phyloP scores from a whole-genome alignment of 352 stramenopile species.

The Blastocystis sp. region DNA sequence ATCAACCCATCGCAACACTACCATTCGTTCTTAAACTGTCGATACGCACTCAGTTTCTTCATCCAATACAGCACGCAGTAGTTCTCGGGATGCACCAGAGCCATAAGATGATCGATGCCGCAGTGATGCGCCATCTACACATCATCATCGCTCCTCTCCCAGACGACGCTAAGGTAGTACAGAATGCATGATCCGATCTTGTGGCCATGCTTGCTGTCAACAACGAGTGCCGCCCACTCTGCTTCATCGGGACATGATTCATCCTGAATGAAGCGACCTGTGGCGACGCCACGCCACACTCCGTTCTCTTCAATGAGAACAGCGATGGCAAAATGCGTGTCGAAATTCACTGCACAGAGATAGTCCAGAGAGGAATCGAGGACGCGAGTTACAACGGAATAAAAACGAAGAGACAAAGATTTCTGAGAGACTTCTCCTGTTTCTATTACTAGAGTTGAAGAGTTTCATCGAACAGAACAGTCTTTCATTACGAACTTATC shows the following conservation, averaged over 20 bases:
- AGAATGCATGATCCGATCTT: slow-evolving; percentile 49
- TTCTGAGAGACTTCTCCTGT: slow-evolving; percentile 9
- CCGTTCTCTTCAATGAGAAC: slow-evolving; percentile 27
- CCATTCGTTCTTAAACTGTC: slow-evolving; percentile 23
- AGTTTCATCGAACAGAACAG: neutral
- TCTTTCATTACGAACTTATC: slow-evolving; percentile 43
- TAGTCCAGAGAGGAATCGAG: slow-evolving; percentile 42
- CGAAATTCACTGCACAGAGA: slow-evolving; percentile 49
- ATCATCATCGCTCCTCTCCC: neutral
- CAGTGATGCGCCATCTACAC: slow-evolving; percentile 12
- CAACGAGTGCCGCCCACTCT: slow-evolving; percentile 28
- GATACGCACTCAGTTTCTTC: slow-evolving; percentile 30
- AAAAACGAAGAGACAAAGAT: slow-evolving; percentile 37
- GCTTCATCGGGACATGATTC: neutral
- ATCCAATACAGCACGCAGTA: slow-evolving; percentile 59
- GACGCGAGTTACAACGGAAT: neutral
- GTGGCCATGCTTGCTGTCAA: slow-evolving; percentile 46
- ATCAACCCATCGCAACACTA: neutral
- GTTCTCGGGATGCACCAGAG: slow-evolving; percentile 54
- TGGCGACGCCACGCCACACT: slow-evolving; percentile 12
- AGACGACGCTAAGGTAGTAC: slow-evolving; percentile 29
- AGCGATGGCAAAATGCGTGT: slow-evolving; percentile 34
- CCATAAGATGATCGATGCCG: slow-evolving; percentile 49
- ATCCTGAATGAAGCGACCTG: slow-evolving; percentile 53
- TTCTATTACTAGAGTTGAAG: slow-evolving; percentile 29